Conservation (phyloP, 768 basidiomycete genomes). For the Leccinum rimulosum region DNA sequence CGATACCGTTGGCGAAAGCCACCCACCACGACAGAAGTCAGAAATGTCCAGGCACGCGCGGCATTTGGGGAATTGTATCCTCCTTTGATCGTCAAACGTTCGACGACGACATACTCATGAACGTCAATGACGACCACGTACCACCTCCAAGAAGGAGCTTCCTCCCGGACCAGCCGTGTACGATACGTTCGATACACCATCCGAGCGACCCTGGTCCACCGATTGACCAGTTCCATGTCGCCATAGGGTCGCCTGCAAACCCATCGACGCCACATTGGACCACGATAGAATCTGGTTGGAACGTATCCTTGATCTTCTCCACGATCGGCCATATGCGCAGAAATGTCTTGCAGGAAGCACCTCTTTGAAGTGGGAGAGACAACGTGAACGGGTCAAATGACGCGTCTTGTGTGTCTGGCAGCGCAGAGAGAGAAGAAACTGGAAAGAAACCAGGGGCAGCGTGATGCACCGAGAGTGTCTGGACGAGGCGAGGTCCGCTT, state of each 20-base stretch:
- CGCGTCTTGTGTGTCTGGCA: constrained; percentile 40
- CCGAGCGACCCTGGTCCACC: constrained; percentile 60
- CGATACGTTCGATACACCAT: constrained; percentile 57
- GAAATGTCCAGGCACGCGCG: constrained; percentile 82
- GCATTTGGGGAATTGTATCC: constrained; percentile 84
- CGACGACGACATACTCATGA: not conserved
- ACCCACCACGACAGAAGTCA: constrained; percentile 75
- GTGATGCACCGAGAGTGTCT: constrained; percentile 87
- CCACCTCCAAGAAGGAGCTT: constrained; percentile 79
- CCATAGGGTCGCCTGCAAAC: constrained; percentile 79
- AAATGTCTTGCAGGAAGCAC: constrained; percentile 66
- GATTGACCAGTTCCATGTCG: constrained; percentile 70
- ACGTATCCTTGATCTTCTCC: constrained; percentile 56
- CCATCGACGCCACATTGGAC: constrained; percentile 89
- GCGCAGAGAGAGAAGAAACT: constrained; percentile 44
- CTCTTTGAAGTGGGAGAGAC: constrained; percentile 75
- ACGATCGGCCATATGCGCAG: constrained; percentile 61
- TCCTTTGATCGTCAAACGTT: constrained; percentile 41
- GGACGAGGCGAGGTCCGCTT: not conserved
- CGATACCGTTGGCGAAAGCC: not conserved
- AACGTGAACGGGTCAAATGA: constrained; percentile 61
- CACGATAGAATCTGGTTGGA: constrained; percentile 74
- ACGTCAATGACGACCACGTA: constrained; percentile 24
- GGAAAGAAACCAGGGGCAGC: constrained; percentile 85
- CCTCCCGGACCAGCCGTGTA: constrained; percentile 55